Evolutionary conservation across 2,329 filamentous ascomycete genomes (phyloP), one percentile per base, ranked within the genome.

Genomic region (Colletotrichum graminicola): DNA sequence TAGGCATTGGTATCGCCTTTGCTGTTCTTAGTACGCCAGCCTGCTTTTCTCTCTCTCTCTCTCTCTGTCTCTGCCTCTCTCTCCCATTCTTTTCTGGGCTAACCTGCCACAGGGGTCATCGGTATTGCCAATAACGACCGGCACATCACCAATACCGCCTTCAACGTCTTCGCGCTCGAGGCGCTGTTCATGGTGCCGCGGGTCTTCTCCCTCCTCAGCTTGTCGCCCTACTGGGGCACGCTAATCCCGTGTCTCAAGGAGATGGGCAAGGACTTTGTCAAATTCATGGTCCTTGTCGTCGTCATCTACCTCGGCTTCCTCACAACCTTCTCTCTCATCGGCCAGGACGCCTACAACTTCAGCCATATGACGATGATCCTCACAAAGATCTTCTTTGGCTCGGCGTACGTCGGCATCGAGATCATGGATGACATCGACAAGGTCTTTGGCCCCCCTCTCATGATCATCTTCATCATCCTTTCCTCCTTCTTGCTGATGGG

Each of bases 231-330:
- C 79, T 98, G 96, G 87, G 95, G 94, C 52, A 96, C 93, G 0
- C 81, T 96, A 60, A 95, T 98, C 71, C 95, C 94, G 0, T 97
- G 95, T 74, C 86, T 98, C 62, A 96, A 96, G 79, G 94, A 95
- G 79, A 98, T 98, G 95, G 93, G 93, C 49, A 95, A 95, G 80
- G 94, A 97, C 78, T 97, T 97, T 78, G 81, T 95, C 79, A 95
- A 95, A 77, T 97, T 96, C 78, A 88, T 90, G 81, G 92, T 93
- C 1, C 86, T 95, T 34, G 93, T 97, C 54, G 84, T 94, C 59
- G 92, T 97, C 65, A 83, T 97, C 63, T 97, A 97, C 78, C 83
- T 96, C 59, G 94, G 94, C 57, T 98, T 98, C 80, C 83, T 97
- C 43, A 97, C 95, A 0, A 97, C 94, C 0, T 95, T 95, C 76